Conservation (phyloP, 108 stramenopile genomes). For the Nitzschia sp. region DNA sequence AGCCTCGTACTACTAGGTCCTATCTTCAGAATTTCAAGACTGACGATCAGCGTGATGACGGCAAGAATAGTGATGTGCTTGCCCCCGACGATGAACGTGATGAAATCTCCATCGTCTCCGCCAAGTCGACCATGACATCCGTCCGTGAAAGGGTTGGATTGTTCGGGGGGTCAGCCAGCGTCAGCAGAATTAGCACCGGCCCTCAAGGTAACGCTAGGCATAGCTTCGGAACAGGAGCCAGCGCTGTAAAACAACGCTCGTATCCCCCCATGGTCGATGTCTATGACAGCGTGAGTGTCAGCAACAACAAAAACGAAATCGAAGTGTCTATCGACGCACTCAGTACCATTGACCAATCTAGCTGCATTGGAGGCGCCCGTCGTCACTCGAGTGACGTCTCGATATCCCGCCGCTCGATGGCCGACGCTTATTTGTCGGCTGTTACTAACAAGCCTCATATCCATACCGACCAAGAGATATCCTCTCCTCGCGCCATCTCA, state of each 20-base stretch:
- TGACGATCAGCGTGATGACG: background rate
- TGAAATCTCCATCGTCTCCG: constrained; percentile 9
- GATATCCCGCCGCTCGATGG: constrained; percentile 9
- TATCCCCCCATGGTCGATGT: background rate
- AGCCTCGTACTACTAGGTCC: background rate
- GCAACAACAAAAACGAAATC: background rate
- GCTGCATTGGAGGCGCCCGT: background rate
- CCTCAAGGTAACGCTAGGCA: background rate
- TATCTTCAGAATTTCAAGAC: background rate
- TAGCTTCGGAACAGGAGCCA: constrained; percentile 3
- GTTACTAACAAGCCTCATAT: too few relatives aligned
- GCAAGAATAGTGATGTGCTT: background rate
- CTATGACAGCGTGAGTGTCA: background rate
- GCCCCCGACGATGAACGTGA: constrained; percentile 17
- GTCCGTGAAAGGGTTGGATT: constrained; percentile 10
- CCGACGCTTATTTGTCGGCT: background rate
- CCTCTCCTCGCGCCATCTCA: background rate
- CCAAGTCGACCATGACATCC: constrained; percentile 1
- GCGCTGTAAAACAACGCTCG: background rate
- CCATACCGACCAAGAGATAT: too few relatives aligned
- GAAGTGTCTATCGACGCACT: background rate
- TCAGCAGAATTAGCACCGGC: background rate
- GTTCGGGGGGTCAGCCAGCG: constrained; percentile 5
- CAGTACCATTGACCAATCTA: background rate
- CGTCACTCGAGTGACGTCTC: background rate